Base-by-base conservation (phyloP, 2,329 filamentous ascomycete species). In the Aspergillus neotritici region DNA sequence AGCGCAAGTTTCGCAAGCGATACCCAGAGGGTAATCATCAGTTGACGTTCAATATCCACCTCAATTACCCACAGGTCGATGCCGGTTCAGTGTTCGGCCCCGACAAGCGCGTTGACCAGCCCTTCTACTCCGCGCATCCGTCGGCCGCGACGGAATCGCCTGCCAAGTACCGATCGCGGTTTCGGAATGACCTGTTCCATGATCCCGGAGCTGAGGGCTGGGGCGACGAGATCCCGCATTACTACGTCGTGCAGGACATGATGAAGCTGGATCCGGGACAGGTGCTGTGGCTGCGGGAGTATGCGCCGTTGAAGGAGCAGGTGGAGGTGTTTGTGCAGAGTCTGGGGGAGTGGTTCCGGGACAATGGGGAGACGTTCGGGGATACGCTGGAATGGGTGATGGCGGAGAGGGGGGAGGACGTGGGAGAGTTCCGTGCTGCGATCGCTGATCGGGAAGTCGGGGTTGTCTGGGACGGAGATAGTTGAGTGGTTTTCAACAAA, bases 221-320 rank as follows among this genome's bases (percentile, higher is more conserved):
- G 79, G 79, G 79, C 25, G 79, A 82, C 52, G 79, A 82, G 43
- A 77, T 82, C 38, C 68, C 71, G 11, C 79, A 82, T 48, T 82
- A 82, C 57, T 82, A 83, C 51, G 68, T 82, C 5, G 73, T 83
- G 4, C 77, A 83, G 52, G 78, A 82, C 48, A 80, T 82, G 73
- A 66, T 82, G 62, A 83, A 83, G 61, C 65, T 83, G 31, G 74
- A 81, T 45, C 79, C 79, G 0, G 75, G 72, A 31, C 78, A 82
- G 58, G 67, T 82, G 7, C 54, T 83, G 48, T 77, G 72, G 67
- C 58, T 83, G 43, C 73, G 73, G 43, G 75, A 80, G 48, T 69
- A 78, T 49, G 75, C 75, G 33, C 72, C 72, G 29, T 53, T 75
- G 8, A 82, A 81, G 58, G 67, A 72, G 10, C 74, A 80, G 57